Base-by-base conservation (phyloP, 2,329 filamentous ascomycete genomes). In the Salinomyces thailandicus region DNA sequence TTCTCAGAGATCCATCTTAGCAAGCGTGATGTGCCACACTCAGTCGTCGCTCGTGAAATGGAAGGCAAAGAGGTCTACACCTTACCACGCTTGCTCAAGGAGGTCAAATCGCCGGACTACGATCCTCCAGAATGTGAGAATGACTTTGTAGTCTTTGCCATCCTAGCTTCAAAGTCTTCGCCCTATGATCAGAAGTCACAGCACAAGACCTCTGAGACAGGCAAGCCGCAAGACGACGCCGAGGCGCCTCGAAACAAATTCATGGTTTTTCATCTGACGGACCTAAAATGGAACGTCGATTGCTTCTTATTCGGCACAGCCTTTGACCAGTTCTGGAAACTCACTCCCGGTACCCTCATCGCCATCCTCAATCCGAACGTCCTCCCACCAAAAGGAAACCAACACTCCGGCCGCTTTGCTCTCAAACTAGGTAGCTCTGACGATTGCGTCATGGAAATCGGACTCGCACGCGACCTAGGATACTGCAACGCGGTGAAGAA, bases 271-370 rank as follows among this genome's bases (percentile, higher is more conserved):
- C 84, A 77, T 2, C 69, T 98, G 2, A 85, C 84, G 0, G 89
- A 98, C 58, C 67, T 98, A 8, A 81, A 85, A 51, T 94, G 79
- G 76, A 85, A 94, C 50, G 61, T 98, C 9, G 87, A 96, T 46
- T 72, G 96, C 28, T 96, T 86, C 51, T 73, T 98, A 11, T 98
- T 98, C 61, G 83, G 84, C 51, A 78, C 81, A 0, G 93, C 85
- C 5, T 95, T 96, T 51, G 80, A 84, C 12, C 78, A 83, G 37
- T 98, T 91, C 64, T 96, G 89, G 81, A 93, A 93, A 55, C 67
- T 96, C n/a, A 79, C 79, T 0, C 75, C 85, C 2, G 91, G 91
- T n/a, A 95, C 87, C 0, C 73, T 96, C 1, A 69, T 98, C 38
- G 91, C 89, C 4, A 83, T 98, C 17, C 69, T 98, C 18, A 98